phyloP scores from a whole-genome alignment of 108 stramenopile species.

The Discostella stelligeroides region DNA sequence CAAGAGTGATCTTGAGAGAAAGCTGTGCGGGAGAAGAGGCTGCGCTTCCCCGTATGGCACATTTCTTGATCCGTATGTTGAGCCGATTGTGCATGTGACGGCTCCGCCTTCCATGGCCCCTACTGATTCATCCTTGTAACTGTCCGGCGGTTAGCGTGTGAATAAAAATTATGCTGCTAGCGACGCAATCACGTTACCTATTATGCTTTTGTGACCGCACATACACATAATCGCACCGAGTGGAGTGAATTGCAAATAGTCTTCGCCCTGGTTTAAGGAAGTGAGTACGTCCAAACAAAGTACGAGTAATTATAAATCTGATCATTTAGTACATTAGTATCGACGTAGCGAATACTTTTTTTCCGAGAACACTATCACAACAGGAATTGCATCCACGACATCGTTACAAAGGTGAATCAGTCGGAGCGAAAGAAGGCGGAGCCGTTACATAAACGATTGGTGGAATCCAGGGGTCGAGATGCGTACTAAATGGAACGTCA shows the following conservation, averaged over 20 bases:
- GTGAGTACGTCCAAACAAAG: constrained; percentile 58
- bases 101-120: constrained; percentile 34
- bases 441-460: constrained; percentile 30
- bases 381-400: too few species aligned
- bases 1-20: constrained; percentile 39
- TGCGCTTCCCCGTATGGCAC: constrained; percentile 32
- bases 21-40: constrained; percentile 28
- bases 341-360: too few species aligned
- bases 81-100: constrained; percentile 29
- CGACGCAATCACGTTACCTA: too few species aligned
- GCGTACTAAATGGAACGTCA: constrained; percentile 27
- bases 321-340: too few species aligned
- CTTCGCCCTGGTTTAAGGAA: too few species aligned
- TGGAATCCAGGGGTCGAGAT: constrained; percentile 28
- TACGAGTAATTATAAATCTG: constrained; percentile 58
- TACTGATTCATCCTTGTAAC: not conserved
- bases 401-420: too few species aligned
- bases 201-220: too few species aligned
- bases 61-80: constrained; percentile 29
- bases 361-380: too few species aligned
- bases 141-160: too few species aligned
- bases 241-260: too few species aligned
- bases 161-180: too few species aligned
- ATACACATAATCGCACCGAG: too few species aligned
- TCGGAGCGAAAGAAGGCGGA: constrained; percentile 29